phyloP scores from a whole-genome alignment of 192 early-diverging fungal species.

The Pilaira anomala region DNA sequence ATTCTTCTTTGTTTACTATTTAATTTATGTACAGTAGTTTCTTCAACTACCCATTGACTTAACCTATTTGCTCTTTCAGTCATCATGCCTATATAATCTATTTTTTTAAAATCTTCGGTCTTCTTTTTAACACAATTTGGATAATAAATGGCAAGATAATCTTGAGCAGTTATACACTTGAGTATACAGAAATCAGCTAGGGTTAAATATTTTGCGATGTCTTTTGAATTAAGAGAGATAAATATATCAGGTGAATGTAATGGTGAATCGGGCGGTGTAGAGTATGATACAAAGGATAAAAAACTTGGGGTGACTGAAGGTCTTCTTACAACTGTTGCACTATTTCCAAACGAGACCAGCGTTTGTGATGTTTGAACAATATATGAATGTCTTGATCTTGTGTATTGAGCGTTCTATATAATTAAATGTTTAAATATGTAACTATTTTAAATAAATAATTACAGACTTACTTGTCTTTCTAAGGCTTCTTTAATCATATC shows the following conservation, averaged over 20 bases:
- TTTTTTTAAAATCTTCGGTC: background rate
- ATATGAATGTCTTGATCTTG: background rate
- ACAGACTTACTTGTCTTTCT: constrained; percentile 22
- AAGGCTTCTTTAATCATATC: constrained; percentile 33
- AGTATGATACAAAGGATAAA: constrained; percentile 19
- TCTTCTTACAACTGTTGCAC: background rate
- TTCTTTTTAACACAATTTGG: background rate
- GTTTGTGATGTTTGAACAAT: constrained; percentile 12
- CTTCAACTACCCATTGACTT: constrained; percentile 34
- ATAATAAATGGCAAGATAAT: constrained; percentile 26
- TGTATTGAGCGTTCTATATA: background rate
- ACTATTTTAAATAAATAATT: background rate
- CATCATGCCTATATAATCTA: constrained; percentile 32
- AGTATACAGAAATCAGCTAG: constrained; percentile 38
- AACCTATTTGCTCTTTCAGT: constrained; percentile 36
- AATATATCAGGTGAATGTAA: background rate
- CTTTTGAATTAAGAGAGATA: constrained; percentile 10
- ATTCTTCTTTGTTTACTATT: constrained; percentile 18
- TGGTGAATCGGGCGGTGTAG: constrained; percentile 19
- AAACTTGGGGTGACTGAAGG: constrained; percentile 22
- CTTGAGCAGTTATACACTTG: constrained; percentile 28
- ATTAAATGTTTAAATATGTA: background rate
- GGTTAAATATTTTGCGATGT: constrained; percentile 37
- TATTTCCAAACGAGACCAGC: background rate
- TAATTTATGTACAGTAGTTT: constrained; percentile 6